These are phyloP conservation scores for Yamadazyma jaroonii DNA, from an alignment of 1,139 yeast species.

Conservation along the genomic window DNA sequence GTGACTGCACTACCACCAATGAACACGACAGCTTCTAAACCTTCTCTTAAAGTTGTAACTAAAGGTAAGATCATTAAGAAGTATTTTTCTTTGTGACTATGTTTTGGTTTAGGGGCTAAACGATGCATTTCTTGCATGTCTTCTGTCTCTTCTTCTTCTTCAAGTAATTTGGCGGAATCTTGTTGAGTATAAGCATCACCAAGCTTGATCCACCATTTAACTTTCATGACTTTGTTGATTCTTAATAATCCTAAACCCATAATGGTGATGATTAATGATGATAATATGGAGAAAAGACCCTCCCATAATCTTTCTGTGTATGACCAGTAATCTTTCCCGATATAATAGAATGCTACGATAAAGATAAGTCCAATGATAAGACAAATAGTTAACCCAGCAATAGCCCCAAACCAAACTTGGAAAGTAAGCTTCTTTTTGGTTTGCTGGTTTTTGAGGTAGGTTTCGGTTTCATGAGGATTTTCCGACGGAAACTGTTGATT, in stretches of 20 bases:
- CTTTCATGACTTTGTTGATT: constrained; percentile 63
- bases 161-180: constrained; percentile 5
- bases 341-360: constrained; percentile 69
- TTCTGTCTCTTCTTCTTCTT: constrained; percentile 6
- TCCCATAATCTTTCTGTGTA: constrained; percentile 89
- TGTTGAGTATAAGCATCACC: constrained; percentile 36
- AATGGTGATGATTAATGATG: constrained; percentile 75
- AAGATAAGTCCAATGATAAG: constrained; percentile 71
- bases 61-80: constrained; percentile 42
- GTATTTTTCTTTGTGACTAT: constrained; percentile 19
- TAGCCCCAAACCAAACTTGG: constrained; percentile 87
- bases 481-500: constrained; percentile 40
- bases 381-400: constrained; percentile 71
- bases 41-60: constrained; percentile 45
- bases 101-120: not conserved
- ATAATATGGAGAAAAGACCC: constrained; percentile 78
- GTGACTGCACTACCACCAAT: constrained; percentile 48
- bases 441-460: constrained; percentile 3
- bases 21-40: constrained; percentile 48
- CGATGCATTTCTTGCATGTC: not conserved
- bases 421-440: constrained; percentile 36
- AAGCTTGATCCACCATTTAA: constrained; percentile 48
- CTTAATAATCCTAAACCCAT: constrained; percentile 89
- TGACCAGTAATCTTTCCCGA: constrained; percentile 81
- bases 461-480: constrained; percentile 1